These are phyloP conservation scores for Exophiala aquamarina DNA, from an alignment of 2,329 filamentous ascomycete species.

Conservation along the genomic window DNA sequence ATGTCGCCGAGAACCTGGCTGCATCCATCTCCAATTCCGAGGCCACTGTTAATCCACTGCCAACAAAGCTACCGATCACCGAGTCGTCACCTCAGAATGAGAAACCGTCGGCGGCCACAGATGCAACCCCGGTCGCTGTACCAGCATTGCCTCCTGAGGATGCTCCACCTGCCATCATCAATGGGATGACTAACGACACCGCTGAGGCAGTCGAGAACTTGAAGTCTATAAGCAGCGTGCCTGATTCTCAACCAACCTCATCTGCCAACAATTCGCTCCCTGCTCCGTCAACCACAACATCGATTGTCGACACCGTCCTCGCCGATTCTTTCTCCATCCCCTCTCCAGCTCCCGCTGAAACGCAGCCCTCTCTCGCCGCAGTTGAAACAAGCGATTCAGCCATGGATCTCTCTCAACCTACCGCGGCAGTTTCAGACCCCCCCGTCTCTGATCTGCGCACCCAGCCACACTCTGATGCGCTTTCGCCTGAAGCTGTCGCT, in stretches of 20 bases:
- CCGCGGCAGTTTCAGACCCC: conserved; percentile 19
- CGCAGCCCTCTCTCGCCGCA: conserved; percentile 17
- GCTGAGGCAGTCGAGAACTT: conserved; percentile 3
- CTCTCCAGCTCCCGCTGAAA: conserved; percentile 23
- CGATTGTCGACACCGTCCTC: conserved; percentile 10
- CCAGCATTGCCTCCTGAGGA: conserved; percentile 6
- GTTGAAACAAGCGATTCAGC: conserved; percentile 15
- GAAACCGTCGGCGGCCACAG: conserved; percentile 5
- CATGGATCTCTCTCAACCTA: conserved; percentile 15
- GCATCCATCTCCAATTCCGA: conserved; percentile 28
- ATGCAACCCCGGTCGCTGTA: conserved; percentile 9
- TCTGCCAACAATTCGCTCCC: conserved; percentile 1
- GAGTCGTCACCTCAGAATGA: conserved; percentile 10
- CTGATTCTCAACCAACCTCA: conserved; percentile 20
- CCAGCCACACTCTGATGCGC: conserved; percentile 25
- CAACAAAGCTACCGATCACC: conserved; percentile 7
- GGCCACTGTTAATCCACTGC: conserved; percentile 8
- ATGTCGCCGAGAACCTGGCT: conserved; percentile 24
- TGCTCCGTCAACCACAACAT: conserved; percentile 9
- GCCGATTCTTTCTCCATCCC: conserved; percentile 20
- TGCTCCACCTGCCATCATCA: conserved; percentile 7
- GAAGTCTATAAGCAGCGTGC: conserved; percentile 8
- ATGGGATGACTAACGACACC: conserved; percentile 7
- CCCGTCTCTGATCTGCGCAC: conserved; percentile 31
- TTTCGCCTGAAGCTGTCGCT: conserved; percentile 23